Percentiles rank a stretch among this genome's conserved stretches.
Conservation (phyloP, 129 eudicot species). For the Tanacetum coccineum region DNA sequence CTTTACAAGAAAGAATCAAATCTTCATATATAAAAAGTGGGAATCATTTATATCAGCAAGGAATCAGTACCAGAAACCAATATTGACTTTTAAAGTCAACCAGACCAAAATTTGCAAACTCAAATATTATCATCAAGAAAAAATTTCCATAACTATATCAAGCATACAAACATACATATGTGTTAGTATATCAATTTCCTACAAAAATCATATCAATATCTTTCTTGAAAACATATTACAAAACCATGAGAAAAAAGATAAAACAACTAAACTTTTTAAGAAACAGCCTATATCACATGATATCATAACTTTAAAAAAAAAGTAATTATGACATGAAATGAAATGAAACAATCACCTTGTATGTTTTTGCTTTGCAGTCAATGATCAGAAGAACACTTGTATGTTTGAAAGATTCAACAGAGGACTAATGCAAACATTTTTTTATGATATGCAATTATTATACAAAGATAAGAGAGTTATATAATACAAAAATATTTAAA, state of each 20-base stretch:
- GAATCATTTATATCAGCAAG: constrained; percentile 19
- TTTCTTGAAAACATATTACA: background rate
- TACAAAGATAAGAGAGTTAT: background rate
- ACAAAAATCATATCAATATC: too few species aligned
- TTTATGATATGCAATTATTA: background rate
- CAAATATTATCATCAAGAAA: background rate
- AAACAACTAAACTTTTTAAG: background rate
- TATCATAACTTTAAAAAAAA: background rate
- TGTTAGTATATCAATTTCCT: too few species aligned
- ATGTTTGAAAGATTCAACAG: background rate
- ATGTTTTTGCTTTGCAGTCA: background rate
- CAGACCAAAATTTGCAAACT: background rate
- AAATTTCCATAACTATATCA: too few species aligned
- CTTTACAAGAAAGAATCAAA: constrained; percentile 25
- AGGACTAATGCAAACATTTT: constrained; percentile 5
- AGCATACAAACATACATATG: too few species aligned
- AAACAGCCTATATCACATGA: background rate
- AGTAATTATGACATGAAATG: background rate
- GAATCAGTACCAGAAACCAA: constrained; percentile 4
- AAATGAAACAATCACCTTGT: constrained; percentile 17
- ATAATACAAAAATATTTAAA: too few species aligned
- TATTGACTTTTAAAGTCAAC: constrained; percentile 11
- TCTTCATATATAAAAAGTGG: constrained; percentile 11
- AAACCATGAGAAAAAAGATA: background rate
- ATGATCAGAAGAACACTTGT: constrained; percentile 18